Evolutionary conservation across 75 land plant species (phyloP).

Genomic region (Sequoiadendron giganteum): DNA sequence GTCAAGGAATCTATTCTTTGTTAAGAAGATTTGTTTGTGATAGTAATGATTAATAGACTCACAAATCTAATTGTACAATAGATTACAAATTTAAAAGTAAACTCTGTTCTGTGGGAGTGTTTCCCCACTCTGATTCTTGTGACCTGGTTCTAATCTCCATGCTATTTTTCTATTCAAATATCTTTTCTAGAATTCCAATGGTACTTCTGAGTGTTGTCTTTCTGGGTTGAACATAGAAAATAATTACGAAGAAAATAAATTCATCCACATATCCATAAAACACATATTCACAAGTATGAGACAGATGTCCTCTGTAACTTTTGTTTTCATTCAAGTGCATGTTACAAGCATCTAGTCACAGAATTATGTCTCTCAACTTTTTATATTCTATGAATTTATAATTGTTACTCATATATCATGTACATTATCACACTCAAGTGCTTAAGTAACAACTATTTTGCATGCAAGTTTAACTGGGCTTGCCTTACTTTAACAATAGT

Average conservation of each 20-base stretch:
- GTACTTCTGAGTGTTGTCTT: not conserved
- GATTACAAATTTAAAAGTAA: not conserved
- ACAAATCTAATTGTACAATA: not conserved
- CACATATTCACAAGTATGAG: not conserved
- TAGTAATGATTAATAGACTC: not conserved
- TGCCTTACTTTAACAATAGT: not conserved
- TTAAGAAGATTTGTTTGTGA: not conserved
- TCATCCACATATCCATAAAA: not conserved
- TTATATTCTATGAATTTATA: not conserved
- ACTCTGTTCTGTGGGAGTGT: not conserved
- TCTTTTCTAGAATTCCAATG: not conserved
- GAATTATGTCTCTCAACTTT: not conserved
- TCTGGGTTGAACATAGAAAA: not conserved
- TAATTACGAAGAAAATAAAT: too few species aligned
- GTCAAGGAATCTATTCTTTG: not conserved
- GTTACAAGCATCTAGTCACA: not conserved
- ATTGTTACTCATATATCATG: not conserved
- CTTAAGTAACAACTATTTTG: not conserved
- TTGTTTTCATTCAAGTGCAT: too few species aligned
- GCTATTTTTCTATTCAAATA: not conserved
- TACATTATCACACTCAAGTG: not conserved
- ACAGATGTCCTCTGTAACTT: not conserved
- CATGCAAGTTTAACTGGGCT: not conserved
- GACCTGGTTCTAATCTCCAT: not conserved
- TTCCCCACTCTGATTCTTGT: not conserved